Percentiles rank a stretch among this genome's conserved stretches.
Evolutionary conservation across 2,329 filamentous ascomycete species (phyloP).

Genomic region (Beauveria sp.): DNA sequence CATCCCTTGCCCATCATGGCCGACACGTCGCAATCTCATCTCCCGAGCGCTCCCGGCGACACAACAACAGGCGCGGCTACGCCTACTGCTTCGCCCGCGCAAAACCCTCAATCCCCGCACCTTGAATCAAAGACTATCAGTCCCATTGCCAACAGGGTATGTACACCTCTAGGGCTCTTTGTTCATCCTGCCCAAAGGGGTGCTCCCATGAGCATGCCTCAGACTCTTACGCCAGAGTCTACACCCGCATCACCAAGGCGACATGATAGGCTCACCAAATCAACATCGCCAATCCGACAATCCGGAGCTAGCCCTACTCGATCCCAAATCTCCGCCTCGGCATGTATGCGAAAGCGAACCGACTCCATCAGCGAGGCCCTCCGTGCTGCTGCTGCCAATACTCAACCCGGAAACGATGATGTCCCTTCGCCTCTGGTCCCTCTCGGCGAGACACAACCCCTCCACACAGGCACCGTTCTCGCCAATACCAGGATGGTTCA

Average conservation of each 20-base stretch:
- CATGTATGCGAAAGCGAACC: slow-evolving; percentile 1
- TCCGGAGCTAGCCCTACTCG: neutral
- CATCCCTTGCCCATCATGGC: neutral
- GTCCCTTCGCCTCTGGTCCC: neutral
- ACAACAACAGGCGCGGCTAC: neutral
- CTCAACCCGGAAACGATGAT: neutral
- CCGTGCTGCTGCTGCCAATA: slow-evolving; percentile 1
- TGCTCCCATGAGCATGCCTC: slow-evolving; percentile 2
- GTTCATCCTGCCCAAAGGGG: slow-evolving; percentile 10
- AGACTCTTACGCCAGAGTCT: slow-evolving; percentile 10
- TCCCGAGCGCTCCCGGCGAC: neutral
- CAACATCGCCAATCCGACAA: slow-evolving; percentile 1
- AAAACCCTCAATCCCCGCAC: neutral
- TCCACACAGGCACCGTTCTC: slow-evolving; percentile 31
- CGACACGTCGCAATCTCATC: neutral
- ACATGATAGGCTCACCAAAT: neutral
- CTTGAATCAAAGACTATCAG: neutral
- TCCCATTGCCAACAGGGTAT: slow-evolving; percentile 16
- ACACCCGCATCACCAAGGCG: neutral
- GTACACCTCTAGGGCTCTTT: slow-evolving; percentile 17
- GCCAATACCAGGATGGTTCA: slow-evolving; percentile 36
- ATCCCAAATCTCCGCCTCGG: neutral
- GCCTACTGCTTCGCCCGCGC: neutral
- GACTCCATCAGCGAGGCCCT: neutral
- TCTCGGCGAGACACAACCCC: slow-evolving; percentile 17